These are phyloP conservation scores for Neltuma alba DNA, from an alignment of 306 rosid species.

Conservation along the genomic window DNA sequence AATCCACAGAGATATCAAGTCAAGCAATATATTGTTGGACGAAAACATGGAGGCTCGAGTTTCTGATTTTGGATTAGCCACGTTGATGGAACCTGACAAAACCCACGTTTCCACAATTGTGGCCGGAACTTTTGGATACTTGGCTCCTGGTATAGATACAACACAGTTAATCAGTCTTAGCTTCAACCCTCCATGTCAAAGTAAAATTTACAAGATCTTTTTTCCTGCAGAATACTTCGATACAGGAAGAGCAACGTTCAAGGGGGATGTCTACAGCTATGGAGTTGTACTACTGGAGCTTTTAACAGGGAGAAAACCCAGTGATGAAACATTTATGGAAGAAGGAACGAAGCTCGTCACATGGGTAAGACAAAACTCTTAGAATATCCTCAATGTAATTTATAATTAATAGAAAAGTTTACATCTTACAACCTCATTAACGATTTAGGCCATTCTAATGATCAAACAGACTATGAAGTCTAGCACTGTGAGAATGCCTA, in stretches of 20 bases:
- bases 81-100: slow-evolving; percentile 82
- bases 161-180: not conserved
- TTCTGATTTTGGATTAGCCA: slow-evolving; percentile 89
- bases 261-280: slow-evolving; percentile 92
- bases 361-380: slow-evolving; percentile 65
- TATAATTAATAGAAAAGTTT: not conserved
- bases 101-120: slow-evolving; percentile 91
- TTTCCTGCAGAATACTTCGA: slow-evolving; percentile 86
- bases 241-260: slow-evolving; percentile 84
- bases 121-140: slow-evolving; percentile 96
- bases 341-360: slow-evolving; percentile 91
- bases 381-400: not conserved
- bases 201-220: slow-evolving; percentile 19
- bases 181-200: slow-evolving; percentile 14
- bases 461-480: not conserved
- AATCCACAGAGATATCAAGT: slow-evolving; percentile 92
- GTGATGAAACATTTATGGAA: slow-evolving; percentile 82
- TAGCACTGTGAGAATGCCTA: not conserved
- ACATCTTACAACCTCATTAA: not conserved
- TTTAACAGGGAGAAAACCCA: slow-evolving; percentile 83
- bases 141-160: slow-evolving; percentile 75
- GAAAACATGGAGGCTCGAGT: slow-evolving; percentile 81
- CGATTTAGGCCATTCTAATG: not conserved
- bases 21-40: slow-evolving; percentile 92
- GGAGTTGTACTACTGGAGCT: slow-evolving; percentile 94